Conservation (phyloP, 495 filamentous ascomycete genomes). For the Daldinia bambusicola region DNA sequence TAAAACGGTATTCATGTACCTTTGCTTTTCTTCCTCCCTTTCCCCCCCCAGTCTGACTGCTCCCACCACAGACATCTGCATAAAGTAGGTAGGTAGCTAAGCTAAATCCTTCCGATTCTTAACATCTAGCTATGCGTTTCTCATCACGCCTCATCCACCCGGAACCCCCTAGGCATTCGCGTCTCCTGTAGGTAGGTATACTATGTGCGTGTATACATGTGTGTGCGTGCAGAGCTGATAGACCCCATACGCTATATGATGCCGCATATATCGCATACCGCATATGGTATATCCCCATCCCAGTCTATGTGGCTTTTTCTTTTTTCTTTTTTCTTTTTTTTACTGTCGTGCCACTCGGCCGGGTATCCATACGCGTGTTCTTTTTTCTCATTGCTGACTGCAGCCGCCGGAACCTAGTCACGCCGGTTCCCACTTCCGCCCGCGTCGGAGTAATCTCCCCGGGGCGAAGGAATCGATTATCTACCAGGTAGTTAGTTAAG, state of each 20-base stretch:
- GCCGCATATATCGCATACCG: background rate
- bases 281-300: background rate
- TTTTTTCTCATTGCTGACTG: conserved; percentile 13
- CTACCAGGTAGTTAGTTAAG: too few species aligned
- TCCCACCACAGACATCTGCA: conserved; percentile 4
- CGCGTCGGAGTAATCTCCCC: conserved; percentile 6
- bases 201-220: background rate
- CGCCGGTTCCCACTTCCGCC: conserved; percentile 16
- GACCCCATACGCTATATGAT: background rate
- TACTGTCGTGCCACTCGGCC: conserved; percentile 17
- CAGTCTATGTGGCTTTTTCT: background rate
- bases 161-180: background rate
- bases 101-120: conserved; percentile 18
- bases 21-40: background rate
- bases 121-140: background rate
- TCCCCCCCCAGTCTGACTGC: conserved; percentile 7
- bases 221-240: too few species aligned
- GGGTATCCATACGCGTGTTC: conserved; percentile 23
- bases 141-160: conserved; percentile 3
- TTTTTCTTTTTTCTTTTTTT: too few species aligned
- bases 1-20: background rate
- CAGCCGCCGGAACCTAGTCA: conserved; percentile 14
- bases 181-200: too few species aligned
- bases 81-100: background rate
- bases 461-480: background rate